A percentile compares a stretch with the other conserved stretches of the same genome.
phyloP scores from a whole-genome alignment of 257 asterid genomes.

The Primulina huaijiensis region DNA sequence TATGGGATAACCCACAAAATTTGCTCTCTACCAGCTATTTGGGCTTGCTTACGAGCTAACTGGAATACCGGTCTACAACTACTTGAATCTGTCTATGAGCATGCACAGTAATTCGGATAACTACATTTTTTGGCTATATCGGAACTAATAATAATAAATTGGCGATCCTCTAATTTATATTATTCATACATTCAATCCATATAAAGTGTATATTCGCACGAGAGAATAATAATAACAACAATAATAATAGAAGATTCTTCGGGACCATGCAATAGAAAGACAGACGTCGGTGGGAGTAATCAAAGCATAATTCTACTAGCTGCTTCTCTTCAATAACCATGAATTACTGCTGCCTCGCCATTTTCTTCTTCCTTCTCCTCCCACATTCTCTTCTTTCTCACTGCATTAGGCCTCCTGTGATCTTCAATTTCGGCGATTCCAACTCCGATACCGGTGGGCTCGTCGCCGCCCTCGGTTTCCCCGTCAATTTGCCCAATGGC shows the following conservation, averaged over 20 bases:
- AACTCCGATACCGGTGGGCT: conserved; percentile 97
- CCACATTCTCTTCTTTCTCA: conserved; percentile 24
- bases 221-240: no score
- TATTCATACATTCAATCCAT: no score
- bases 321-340: not conserved
- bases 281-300: not conserved
- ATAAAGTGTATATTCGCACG: no score
- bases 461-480: conserved; percentile 65
- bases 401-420: conserved; percentile 54
- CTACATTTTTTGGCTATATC: no score
- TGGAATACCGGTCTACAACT: no score
- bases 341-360: conserved; percentile 9
- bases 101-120: no score
- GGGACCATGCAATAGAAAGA: not conserved
- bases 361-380: conserved; percentile 9
- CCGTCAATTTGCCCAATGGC: conserved; percentile 60
- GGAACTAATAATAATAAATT: no score
- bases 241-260: not conserved
- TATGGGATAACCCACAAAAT: no score
- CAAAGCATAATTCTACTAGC: not conserved
- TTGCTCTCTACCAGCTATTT: no score
- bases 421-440: conserved; percentile 91
- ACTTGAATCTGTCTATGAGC: no score
- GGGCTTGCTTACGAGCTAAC: no score
- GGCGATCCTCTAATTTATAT: no score